A percentile compares a stretch with the other conserved stretches of the same genome.
These are phyloP conservation scores for Umbelopsis ramanniana DNA, from an alignment of 192 early-diverging fungal species.

Conservation along the genomic window DNA sequence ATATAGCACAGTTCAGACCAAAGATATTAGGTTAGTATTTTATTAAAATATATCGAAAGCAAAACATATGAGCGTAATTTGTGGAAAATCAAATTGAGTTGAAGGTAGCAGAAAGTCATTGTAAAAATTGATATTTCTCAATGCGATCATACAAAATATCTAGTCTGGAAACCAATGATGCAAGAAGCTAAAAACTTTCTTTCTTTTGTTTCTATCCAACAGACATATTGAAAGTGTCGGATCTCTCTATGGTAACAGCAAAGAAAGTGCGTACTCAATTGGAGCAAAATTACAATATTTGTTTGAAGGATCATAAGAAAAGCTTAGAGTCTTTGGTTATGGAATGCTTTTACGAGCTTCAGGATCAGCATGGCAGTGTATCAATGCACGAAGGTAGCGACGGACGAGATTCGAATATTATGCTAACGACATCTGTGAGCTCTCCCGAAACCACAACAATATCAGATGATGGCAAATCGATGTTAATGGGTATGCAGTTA, in stretches of 20 bases:
- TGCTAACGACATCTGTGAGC: neutral
- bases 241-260: constrained; percentile 44
- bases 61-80: neutral
- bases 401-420: constrained; percentile 16
- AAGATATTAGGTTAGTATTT: constrained; percentile 1
- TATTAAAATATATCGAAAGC: neutral
- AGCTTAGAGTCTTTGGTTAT: constrained; percentile 45
- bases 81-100: neutral
- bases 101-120: neutral
- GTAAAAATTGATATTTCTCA: neutral
- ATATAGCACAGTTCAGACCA: constrained; percentile 11
- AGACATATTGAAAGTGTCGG: constrained; percentile 29
- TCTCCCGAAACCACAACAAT: neutral
- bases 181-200: neutral
- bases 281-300: constrained; percentile 33
- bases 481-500: constrained; percentile 6
- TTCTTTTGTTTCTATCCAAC: neutral
- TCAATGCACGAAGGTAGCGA: neutral
- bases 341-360: constrained; percentile 41
- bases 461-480: constrained; percentile 12
- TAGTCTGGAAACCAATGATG: neutral
- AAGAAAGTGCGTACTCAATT: constrained; percentile 41
- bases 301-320: constrained; percentile 31
- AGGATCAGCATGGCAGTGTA: constrained; percentile 28
- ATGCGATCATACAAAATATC: neutral